Base-by-base conservation (phyloP, 2,329 filamentous ascomycete genomes). In the Venturiaceae sp. region DNA sequence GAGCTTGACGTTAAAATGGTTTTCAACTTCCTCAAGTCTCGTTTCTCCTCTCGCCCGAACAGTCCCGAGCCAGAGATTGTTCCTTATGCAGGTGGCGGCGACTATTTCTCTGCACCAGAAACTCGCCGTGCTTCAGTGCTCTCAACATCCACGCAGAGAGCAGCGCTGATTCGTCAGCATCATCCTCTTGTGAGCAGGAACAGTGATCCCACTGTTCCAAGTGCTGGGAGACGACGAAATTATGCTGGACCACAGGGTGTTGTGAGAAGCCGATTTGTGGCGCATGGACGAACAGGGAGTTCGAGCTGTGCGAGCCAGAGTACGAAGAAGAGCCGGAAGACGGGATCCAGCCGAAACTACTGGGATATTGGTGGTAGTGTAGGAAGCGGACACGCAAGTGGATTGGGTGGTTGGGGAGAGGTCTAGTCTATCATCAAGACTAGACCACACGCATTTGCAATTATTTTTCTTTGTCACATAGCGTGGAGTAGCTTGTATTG, bases 1-100 rank as follows among this genome's bases (percentile, higher is more conserved):
- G 89, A 96, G 57, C 80, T 97, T 5, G 92, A 97, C 67, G 83
- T 96, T 63, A 88, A 88, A 68, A 87, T 96, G 70, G 88, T 97
- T 34, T 97, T 97, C 75, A 84, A 86, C 53, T 97, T 94, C 68
- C 80, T 96, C 32, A 83, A 86, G 60, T 87, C 83, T 19, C 85
- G 89, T 60, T 92, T 95, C 70, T 78, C 83, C 60, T 76, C 81
- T 16, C 74, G 76, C 21, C 63, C 71, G 14, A 58, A 68, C 54
- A 69, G 34, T 14, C 57, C 59, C 3, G 41, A 56, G n/a, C 72
- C 57, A 65, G 71, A 34, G 32, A 44, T 19, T 11, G 53, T 56
- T 21, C 53, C 53, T 19, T 46, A 56, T 30, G 53, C 37, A 5
- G 53, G 53, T 32, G 32, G 33, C n/a, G 44, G 44, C 6, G 44